Conservation (phyloP, 352 stramenopile genomes). For the Globisporangium paroecandrum region DNA sequence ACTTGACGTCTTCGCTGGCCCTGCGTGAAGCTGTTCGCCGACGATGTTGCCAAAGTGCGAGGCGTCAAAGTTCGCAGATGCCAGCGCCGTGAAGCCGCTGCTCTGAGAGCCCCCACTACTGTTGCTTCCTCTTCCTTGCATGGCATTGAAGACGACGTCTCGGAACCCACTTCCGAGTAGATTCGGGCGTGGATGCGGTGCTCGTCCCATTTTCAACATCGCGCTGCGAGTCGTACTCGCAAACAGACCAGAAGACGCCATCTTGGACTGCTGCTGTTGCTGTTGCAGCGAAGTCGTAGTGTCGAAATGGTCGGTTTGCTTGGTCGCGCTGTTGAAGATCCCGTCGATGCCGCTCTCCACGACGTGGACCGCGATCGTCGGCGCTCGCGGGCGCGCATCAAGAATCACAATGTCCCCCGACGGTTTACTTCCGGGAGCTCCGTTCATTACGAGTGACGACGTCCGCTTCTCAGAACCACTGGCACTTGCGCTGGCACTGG, state of each 20-base stretch:
- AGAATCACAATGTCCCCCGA: neutral
- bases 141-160: slow-evolving; percentile 16
- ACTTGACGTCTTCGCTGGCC: too few species aligned
- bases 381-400: neutral
- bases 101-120: neutral
- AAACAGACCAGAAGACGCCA: neutral
- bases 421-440: neutral
- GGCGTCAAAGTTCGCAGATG: neutral
- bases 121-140: neutral
- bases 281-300: neutral
- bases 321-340: slow-evolving; percentile 11
- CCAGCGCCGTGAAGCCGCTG: neutral
- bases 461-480: neutral
- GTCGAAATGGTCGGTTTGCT: neutral
- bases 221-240: slow-evolving; percentile 8
- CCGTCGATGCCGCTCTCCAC: slow-evolving; percentile 17
- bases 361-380: slow-evolving; percentile 8
- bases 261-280: neutral
- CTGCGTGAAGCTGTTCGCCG: slow-evolving; percentile 5
- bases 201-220: slow-evolving; percentile 11
- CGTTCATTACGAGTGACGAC: neutral
- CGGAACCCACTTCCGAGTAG: slow-evolving; percentile 1
- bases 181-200: neutral
- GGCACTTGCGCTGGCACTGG: too few species aligned
- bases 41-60: slow-evolving; percentile 5